A percentile compares a stretch with the other conserved stretches of the same genome.
phyloP scores from a whole-genome alignment of 1,284 basidiomycete species.

The Trametes hirsuta region DNA sequence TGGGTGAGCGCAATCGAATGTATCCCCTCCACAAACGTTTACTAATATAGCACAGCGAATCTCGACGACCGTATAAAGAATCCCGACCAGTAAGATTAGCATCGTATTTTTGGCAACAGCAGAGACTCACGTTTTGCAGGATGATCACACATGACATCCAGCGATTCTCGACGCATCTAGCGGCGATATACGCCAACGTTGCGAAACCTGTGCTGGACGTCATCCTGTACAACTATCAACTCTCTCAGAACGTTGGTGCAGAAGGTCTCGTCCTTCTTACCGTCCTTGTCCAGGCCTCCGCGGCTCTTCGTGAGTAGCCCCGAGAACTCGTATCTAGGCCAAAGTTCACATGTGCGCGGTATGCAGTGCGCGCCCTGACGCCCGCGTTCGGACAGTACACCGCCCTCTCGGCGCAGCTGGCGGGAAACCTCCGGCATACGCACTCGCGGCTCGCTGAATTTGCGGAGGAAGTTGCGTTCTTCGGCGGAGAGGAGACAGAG shows the following conservation, averaged over 20 bases:
- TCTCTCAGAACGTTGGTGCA: constrained; percentile 92
- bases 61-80: constrained; percentile 96
- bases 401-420: constrained; percentile 82
- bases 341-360: not conserved
- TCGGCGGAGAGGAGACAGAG: constrained; percentile 90
- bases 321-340: not conserved
- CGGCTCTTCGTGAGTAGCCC: constrained; percentile 68
- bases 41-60: constrained; percentile 59
- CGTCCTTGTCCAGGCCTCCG: constrained; percentile 82
- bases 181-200: constrained; percentile 93
- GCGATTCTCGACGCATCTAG: constrained; percentile 89
- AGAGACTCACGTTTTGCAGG: constrained; percentile 40
- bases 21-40: not conserved
- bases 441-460: constrained; percentile 95
- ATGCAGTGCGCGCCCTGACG: constrained; percentile 79
- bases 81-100: constrained; percentile 77
- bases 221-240: constrained; percentile 95
- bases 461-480: constrained; percentile 93
- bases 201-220: constrained; percentile 95
- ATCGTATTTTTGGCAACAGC: not conserved
- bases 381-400: constrained; percentile 96
- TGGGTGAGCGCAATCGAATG: constrained; percentile 53
- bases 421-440: constrained; percentile 87
- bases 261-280: constrained; percentile 90
- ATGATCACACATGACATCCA: constrained; percentile 97